These are phyloP conservation scores for Nepenthes gracilis DNA, from an alignment of 148 eudicot species.

Conservation along the genomic window DNA sequence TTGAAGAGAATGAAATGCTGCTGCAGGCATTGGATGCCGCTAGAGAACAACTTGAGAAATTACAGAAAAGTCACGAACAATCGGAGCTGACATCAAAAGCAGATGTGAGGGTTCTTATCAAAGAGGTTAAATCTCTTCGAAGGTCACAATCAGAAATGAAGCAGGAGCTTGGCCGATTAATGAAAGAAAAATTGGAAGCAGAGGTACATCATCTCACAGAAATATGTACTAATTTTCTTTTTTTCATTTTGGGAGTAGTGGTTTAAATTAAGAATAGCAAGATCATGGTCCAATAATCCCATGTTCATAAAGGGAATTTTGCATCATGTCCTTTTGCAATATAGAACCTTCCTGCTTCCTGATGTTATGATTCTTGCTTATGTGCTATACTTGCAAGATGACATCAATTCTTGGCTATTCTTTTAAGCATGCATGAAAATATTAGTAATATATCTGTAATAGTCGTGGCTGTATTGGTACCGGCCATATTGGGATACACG, in stretches of 20 bases:
- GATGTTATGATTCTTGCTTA: too few species aligned
- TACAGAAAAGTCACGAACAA: constrained; percentile 50
- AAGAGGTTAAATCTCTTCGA: constrained; percentile 77
- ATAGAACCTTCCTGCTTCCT: too few species aligned
- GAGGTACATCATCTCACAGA: constrained; percentile 40
- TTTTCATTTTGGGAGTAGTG: constrained; percentile 1
- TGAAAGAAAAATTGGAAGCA: constrained; percentile 44
- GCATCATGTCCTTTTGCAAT: too few species aligned
- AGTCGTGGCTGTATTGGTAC: too few species aligned
- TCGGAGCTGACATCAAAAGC: constrained; percentile 61
- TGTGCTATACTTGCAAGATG: too few species aligned
- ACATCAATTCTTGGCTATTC: too few species aligned
- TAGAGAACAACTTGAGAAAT: constrained; percentile 38
- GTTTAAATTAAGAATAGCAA: too few species aligned
- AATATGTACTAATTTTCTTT: neutral
- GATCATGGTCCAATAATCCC: too few species aligned
- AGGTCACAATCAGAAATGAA: constrained; percentile 62
- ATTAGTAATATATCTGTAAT: too few species aligned
- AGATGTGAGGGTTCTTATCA: constrained; percentile 67
- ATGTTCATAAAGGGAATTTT: too few species aligned
- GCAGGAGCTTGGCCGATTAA: constrained; percentile 58
- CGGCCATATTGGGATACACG: too few species aligned
- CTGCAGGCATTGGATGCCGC: constrained; percentile 47
- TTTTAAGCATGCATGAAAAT: too few species aligned
- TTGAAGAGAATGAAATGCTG: constrained; percentile 50